Evolutionary conservation across 2,329 filamentous ascomycete species (phyloP).

Genomic region (Metarhizium sp.): DNA sequence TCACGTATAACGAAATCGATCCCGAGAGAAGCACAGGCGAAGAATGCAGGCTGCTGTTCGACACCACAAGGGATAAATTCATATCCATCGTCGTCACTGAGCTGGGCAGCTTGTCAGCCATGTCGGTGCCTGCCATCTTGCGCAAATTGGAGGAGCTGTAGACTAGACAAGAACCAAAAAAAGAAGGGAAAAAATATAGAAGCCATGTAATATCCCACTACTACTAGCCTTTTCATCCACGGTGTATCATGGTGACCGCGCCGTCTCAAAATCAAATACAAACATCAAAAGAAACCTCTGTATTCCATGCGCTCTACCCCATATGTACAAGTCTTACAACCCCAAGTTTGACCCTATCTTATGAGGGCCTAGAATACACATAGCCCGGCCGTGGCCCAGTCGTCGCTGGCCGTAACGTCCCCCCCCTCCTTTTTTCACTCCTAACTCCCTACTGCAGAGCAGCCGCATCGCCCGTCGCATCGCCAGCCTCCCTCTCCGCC

Average conservation of each 20-base stretch:
- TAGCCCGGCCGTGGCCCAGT: background rate
- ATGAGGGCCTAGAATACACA: too few species aligned
- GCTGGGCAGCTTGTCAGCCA: slow-evolving; percentile 76
- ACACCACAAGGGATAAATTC: slow-evolving; percentile 81
- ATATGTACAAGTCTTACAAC: background rate
- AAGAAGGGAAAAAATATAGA: background rate
- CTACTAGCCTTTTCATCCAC: too few species aligned
- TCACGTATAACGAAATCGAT: slow-evolving; percentile 89
- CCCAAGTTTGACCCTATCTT: too few species aligned
- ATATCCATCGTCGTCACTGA: slow-evolving; percentile 88
- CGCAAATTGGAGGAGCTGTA: slow-evolving; percentile 48
- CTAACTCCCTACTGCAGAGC: background rate
- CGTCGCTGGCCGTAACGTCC: background rate
- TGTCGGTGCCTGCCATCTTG: slow-evolving; percentile 63
- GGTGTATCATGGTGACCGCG: too few species aligned
- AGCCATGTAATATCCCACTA: background rate
- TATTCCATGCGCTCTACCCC: background rate
- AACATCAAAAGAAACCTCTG: background rate
- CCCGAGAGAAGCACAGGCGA: slow-evolving; percentile 54
- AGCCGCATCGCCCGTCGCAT: background rate
- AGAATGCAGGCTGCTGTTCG: slow-evolving; percentile 66
- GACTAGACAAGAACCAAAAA: slow-evolving; percentile 5
- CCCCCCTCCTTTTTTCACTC: too few species aligned
- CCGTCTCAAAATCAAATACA: too few species aligned
- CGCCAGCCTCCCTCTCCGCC: slow-evolving; percentile 26